These are phyloP conservation scores for Coniochaeta ligniaria DNA, from an alignment of 2,329 filamentous ascomycete species.

Conservation along the genomic window DNA sequence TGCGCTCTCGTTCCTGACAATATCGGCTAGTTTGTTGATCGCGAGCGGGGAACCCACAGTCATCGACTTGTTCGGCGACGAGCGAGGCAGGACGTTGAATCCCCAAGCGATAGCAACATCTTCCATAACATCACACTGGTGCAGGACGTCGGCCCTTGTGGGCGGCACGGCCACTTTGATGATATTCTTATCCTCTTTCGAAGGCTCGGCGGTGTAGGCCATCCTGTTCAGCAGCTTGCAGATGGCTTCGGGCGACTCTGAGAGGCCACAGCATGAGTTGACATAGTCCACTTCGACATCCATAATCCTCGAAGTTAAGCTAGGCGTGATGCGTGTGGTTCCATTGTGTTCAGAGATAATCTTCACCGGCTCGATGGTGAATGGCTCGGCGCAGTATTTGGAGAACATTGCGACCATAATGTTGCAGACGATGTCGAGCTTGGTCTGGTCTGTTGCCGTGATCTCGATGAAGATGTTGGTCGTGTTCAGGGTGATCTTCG, in stretches of 20 bases:
- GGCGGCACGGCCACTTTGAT: conserved; percentile 79
- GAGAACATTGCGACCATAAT: conserved; percentile 98
- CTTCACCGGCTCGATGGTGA: conserved; percentile 89
- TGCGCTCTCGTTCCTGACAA: conserved; percentile 79
- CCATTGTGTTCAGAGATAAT: conserved; percentile 89
- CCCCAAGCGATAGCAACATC: conserved; percentile 95
- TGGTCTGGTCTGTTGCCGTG: conserved; percentile 91
- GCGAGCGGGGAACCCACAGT: conserved; percentile 80
- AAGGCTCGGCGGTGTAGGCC: conserved; percentile 77
- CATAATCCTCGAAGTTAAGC: conserved; percentile 67
- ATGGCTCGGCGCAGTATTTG: conserved; percentile 77
- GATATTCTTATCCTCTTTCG: conserved; percentile 58
- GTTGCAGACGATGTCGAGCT: conserved; percentile 91
- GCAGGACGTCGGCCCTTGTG: conserved; percentile 88
- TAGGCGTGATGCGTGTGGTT: conserved; percentile 72
- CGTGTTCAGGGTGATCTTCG: conserved; percentile 87
- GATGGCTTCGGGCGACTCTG: conserved; percentile 66
- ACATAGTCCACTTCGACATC: conserved; percentile 88
- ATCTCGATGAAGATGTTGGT: conserved; percentile 96
- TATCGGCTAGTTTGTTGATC: conserved; percentile 93
- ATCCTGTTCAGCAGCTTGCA: conserved; percentile 80
- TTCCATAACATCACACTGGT: conserved; percentile 98
- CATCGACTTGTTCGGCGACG: conserved; percentile 77
- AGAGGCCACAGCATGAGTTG: conserved; percentile 83
- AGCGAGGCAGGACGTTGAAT: conserved; percentile 89